Percentiles rank a stretch among this genome's conserved stretches.
Conservation (phyloP, 768 basidiomycete genomes). For the Cystofilobasidium capitatum region DNA sequence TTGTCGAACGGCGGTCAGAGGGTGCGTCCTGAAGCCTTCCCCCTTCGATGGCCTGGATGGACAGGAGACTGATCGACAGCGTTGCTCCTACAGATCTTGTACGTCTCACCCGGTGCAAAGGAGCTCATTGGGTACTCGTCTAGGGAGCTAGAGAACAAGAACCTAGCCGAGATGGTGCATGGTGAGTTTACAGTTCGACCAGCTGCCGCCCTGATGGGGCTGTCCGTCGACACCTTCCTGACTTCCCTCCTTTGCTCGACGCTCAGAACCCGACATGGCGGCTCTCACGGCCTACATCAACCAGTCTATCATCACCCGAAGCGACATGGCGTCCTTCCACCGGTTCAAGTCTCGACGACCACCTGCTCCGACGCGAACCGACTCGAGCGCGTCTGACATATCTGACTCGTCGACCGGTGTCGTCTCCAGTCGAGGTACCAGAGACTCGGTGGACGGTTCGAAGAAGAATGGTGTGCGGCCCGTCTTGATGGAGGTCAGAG, state of each 20-base stretch:
- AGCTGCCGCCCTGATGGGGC: neutral
- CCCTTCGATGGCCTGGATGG: too few relatives aligned
- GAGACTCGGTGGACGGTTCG: neutral
- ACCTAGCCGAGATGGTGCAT: conserved; percentile 57
- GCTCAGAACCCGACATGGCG: conserved; percentile 34
- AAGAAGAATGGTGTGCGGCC: neutral
- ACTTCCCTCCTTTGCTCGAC: conserved; percentile 41
- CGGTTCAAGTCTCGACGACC: conserved; percentile 42
- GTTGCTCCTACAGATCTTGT: conserved; percentile 45
- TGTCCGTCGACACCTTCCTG: neutral
- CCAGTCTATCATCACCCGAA: conserved; percentile 40
- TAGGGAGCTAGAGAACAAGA: conserved; percentile 58
- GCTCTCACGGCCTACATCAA: conserved; percentile 43
- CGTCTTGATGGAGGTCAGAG: conserved; percentile 25
- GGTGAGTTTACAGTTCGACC: conserved; percentile 42
- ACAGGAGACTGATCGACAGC: too few relatives aligned
- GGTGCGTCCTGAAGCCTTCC: conserved; percentile 39
- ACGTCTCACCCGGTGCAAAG: conserved; percentile 56
- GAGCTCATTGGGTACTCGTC: conserved; percentile 72
- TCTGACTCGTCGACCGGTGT: neutral
- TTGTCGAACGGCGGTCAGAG: conserved; percentile 47
- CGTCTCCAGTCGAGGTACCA: conserved; percentile 28
- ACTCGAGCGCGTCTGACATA: neutral
- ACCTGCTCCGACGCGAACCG: neutral
- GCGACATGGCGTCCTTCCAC: conserved; percentile 53